Evolutionary conservation across 768 basidiomycete species (phyloP).

Genomic region (Amanita phalloides): DNA sequence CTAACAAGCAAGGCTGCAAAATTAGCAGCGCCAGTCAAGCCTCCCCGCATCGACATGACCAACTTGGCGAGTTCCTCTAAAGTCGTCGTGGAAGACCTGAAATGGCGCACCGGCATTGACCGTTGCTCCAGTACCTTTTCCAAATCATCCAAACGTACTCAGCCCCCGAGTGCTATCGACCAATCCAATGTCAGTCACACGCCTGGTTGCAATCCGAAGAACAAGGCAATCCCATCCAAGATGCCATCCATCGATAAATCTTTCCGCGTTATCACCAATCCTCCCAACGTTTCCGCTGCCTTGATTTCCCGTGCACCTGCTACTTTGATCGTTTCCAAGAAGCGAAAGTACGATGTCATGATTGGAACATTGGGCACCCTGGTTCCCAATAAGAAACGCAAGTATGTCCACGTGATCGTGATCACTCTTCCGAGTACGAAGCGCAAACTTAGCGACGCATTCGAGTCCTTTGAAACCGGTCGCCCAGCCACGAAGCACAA

Average conservation of each 20-base stretch:
- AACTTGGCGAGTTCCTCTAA: neutral
- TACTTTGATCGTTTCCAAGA: no score
- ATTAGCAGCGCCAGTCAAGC: neutral
- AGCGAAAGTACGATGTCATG: no score
- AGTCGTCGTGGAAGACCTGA: neutral
- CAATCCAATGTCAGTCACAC: neutral
- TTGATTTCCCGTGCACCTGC: no score
- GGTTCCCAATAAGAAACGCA: no score
- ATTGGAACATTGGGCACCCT: no score
- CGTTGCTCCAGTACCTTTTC: neutral
- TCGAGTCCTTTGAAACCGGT: neutral
- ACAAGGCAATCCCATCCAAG: neutral
- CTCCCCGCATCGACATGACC: neutral
- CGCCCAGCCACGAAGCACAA: no score
- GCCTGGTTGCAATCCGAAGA: neutral
- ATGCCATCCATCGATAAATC: neutral
- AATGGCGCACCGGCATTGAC: neutral
- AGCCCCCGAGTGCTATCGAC: neutral
- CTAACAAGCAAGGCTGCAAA: neutral
- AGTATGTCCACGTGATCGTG: no score
- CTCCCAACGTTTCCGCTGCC: neutral
- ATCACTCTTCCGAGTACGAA: neutral
- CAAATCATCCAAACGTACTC: neutral
- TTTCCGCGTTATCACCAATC: neutral
- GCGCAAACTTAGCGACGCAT: neutral